These are phyloP conservation scores for Zoysia japonica DNA, from an alignment of 176 grass and related monocot species.

Conservation along the genomic window DNA sequence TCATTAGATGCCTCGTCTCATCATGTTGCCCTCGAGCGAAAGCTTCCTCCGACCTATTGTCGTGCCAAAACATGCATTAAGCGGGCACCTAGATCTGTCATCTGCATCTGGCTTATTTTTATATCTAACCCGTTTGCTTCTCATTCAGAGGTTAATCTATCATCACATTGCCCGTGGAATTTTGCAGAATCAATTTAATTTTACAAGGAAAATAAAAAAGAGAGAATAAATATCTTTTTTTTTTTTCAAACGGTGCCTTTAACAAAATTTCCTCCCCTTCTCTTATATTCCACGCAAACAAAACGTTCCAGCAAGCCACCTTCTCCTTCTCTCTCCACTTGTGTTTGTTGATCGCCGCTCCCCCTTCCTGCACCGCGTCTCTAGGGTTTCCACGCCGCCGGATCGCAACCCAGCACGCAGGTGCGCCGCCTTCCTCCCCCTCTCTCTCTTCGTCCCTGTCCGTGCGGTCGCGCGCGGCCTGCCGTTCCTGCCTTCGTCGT, in stretches of 20 bases:
- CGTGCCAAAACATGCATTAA: too few species aligned
- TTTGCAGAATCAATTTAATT: too few species aligned
- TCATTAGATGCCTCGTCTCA: too few species aligned
- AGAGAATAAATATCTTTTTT: too few species aligned
- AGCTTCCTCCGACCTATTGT: too few species aligned
- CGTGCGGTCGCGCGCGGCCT: neutral
- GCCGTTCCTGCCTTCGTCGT: neutral
- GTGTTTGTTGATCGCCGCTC: constrained; percentile 26
- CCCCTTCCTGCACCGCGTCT: constrained; percentile 7
- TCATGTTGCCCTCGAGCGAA: too few species aligned
- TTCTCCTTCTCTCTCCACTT: constrained; percentile 8
- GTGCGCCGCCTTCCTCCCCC: neutral
- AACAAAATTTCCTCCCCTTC: neutral
- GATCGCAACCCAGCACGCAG: neutral
- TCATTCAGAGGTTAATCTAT: too few species aligned
- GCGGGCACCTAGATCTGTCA: too few species aligned
- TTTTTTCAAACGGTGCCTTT: neutral
- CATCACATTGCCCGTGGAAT: too few species aligned
- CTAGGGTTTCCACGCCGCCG: constrained; percentile 33
- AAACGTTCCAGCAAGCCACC: neutral
- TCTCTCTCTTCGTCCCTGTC: neutral
- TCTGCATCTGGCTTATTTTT: too few species aligned
- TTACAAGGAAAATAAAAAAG: too few species aligned
- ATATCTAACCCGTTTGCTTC: too few species aligned
- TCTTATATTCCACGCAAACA: neutral